Conservation (phyloP, 306 rosid genomes). For the Argentina anserina region DNA sequence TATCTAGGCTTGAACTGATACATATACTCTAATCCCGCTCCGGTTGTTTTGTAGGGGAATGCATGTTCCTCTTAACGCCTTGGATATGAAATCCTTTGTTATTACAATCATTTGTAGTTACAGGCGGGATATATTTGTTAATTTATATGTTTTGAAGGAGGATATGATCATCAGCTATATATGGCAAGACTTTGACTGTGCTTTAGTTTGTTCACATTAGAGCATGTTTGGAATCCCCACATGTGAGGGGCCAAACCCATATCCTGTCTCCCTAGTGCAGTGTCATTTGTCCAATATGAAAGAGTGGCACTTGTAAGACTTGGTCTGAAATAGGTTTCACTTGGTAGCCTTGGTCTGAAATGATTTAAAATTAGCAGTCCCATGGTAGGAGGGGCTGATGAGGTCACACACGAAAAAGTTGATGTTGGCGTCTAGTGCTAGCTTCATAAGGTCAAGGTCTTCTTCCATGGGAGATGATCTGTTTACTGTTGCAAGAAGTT, state of each 20-base stretch:
- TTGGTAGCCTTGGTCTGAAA: not conserved
- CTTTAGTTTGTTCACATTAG: not conserved
- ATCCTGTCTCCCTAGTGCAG: not conserved
- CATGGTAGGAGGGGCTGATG: not conserved
- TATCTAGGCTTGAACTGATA: not conserved
- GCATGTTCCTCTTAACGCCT: not conserved
- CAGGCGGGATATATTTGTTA: not conserved
- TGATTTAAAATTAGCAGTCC: not conserved
- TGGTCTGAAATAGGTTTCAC: not conserved
- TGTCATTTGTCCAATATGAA: not conserved
- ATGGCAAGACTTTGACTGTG: not conserved
- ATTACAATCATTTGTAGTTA: not conserved
- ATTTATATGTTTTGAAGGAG: not conserved
- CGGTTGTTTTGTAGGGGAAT: not conserved
- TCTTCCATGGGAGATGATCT: too few relatives aligned
- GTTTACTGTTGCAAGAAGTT: not conserved
- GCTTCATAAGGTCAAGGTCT: not conserved
- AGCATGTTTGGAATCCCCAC: not conserved
- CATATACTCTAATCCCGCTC: too few relatives aligned
- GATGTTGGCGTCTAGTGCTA: not conserved
- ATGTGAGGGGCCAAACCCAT: not conserved
- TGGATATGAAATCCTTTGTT: not conserved
- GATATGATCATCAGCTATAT: not conserved
- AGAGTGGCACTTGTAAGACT: not conserved
- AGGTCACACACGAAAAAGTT: not conserved